phyloP scores from a whole-genome alignment of 805 yeast genomes.

The Metschnikowia noctiluminum region DNA sequence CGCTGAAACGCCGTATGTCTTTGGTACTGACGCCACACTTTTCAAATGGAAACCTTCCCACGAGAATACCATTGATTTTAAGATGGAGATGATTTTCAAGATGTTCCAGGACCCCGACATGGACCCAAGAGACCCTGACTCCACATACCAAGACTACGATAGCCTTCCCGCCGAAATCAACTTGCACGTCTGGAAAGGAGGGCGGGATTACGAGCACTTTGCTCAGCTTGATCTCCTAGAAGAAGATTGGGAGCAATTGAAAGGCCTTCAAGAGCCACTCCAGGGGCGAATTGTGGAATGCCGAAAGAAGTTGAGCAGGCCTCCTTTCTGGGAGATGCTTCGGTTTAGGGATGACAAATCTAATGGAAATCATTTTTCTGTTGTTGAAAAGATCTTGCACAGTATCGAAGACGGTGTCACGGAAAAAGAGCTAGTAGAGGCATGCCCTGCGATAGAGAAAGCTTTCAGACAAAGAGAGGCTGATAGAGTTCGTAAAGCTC shows the following conservation, averaged over 20 bases:
- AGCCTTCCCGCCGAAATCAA: slow-evolving; percentile 62
- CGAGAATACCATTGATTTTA: slow-evolving; percentile 91
- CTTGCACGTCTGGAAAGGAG: slow-evolving; percentile 78
- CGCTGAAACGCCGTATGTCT: slow-evolving; percentile 78
- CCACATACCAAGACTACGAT: slow-evolving; percentile 79
- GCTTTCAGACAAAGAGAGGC: slow-evolving; percentile 61
- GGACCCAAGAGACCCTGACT: slow-evolving; percentile 62
- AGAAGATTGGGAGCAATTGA: slow-evolving; percentile 78
- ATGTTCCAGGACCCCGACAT: slow-evolving; percentile 58
- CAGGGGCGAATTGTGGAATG: slow-evolving; percentile 90
- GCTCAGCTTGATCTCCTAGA: slow-evolving; percentile 60
- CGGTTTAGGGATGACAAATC: slow-evolving; percentile 92
- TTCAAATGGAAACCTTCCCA: slow-evolving; percentile 97
- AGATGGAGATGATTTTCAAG: slow-evolving; percentile 60
- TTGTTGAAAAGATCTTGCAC: slow-evolving; percentile 76
- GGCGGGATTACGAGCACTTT: slow-evolving; percentile 56
- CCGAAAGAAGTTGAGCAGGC: slow-evolving; percentile 52
- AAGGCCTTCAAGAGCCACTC: slow-evolving; percentile 69
- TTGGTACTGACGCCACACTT: slow-evolving; percentile 84
- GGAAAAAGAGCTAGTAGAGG: slow-evolving; percentile 65
- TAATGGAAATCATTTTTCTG: slow-evolving; percentile 79
- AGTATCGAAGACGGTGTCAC: slow-evolving; percentile 85
- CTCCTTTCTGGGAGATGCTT: slow-evolving; percentile 74
- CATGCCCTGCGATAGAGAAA: slow-evolving; percentile 53
- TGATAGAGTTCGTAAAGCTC: slow-evolving; percentile 28